phyloP scores from a whole-genome alignment of 768 basidiomycete genomes.

The Kwoniella mangroviensis region DNA sequence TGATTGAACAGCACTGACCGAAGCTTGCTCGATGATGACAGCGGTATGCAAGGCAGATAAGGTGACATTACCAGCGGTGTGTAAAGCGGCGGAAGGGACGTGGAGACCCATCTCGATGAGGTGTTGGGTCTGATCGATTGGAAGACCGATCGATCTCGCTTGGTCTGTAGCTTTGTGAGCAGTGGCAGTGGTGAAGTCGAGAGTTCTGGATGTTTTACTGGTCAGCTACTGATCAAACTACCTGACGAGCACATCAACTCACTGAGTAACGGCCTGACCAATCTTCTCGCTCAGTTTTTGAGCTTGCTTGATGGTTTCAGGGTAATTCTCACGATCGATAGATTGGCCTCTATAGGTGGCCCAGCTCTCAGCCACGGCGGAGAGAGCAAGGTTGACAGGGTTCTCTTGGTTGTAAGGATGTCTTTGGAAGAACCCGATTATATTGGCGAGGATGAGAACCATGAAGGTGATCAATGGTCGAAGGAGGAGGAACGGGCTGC shows the following conservation, averaged over 20 bases:
- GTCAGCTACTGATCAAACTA: background rate
- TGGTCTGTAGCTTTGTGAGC: conserved; percentile 6
- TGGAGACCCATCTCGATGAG: conserved; percentile 19
- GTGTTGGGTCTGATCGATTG: conserved; percentile 18
- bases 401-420: conserved; percentile 26
- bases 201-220: background rate
- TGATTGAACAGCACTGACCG: conserved; percentile 9
- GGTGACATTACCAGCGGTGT: conserved; percentile 13
- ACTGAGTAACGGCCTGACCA: conserved; percentile 10
- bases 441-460: conserved; percentile 25
- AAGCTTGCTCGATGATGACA: conserved; percentile 17
- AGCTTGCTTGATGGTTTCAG: conserved; percentile 20
- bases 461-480: conserved; percentile 31
- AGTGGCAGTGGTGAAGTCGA: conserved; percentile 3
- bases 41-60: conserved; percentile 8
- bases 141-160: conserved; percentile 18
- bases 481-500: conserved; percentile 35
- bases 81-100: conserved; percentile 1
- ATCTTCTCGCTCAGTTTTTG: conserved; percentile 31
- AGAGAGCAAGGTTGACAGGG: conserved; percentile 18
- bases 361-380: conserved; percentile 31
- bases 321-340: conserved; percentile 18
- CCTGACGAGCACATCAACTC: background rate
- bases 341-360: conserved; percentile 18
- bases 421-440: conserved; percentile 29